These are phyloP conservation scores for Penicillium paneum DNA, from an alignment of 2,329 filamentous ascomycete genomes.

Conservation along the genomic window DNA sequence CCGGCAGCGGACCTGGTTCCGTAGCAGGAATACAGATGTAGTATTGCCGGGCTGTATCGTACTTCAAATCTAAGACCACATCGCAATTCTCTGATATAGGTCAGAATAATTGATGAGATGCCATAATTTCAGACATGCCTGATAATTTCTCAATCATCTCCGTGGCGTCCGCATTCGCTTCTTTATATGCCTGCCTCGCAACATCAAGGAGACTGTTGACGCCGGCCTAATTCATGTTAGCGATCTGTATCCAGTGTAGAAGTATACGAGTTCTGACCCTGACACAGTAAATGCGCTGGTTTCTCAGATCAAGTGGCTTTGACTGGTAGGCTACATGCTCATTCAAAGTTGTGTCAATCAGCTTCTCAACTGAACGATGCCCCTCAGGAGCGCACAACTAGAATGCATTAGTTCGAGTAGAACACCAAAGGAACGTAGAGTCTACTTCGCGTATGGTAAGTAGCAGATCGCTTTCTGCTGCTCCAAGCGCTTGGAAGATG, in stretches of 20 bases:
- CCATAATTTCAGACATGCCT: constrained; percentile 45
- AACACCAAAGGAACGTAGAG: neutral
- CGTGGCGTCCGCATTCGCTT: constrained; percentile 74
- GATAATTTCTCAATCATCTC: constrained; percentile 66
- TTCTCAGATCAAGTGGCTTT: constrained; percentile 77
- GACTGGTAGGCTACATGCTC: constrained; percentile 75
- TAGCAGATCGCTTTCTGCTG: constrained; percentile 63
- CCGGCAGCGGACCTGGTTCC: constrained; percentile 64
- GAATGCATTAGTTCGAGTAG: constrained; percentile 2
- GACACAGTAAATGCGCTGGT: constrained; percentile 87
- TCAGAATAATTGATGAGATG: constrained; percentile 17
- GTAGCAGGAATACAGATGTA: constrained; percentile 65
- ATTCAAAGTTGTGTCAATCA: constrained; percentile 72
- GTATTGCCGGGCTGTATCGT: constrained; percentile 73
- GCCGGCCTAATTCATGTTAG: constrained; percentile 55
- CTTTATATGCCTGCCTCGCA: constrained; percentile 83
- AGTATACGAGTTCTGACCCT: constrained; percentile 51
- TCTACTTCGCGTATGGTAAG: constrained; percentile 61
- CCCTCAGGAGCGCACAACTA: constrained; percentile 64
- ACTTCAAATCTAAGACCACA: constrained; percentile 66
- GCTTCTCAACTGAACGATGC: constrained; percentile 57
- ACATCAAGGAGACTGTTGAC: constrained; percentile 85
- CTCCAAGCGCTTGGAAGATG: constrained; percentile 64
- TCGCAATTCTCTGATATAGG: constrained; percentile 52
- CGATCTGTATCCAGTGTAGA: constrained; percentile 13